phyloP scores from a whole-genome alignment of 179 eudicot species.

The Beta corolliflora region DNA sequence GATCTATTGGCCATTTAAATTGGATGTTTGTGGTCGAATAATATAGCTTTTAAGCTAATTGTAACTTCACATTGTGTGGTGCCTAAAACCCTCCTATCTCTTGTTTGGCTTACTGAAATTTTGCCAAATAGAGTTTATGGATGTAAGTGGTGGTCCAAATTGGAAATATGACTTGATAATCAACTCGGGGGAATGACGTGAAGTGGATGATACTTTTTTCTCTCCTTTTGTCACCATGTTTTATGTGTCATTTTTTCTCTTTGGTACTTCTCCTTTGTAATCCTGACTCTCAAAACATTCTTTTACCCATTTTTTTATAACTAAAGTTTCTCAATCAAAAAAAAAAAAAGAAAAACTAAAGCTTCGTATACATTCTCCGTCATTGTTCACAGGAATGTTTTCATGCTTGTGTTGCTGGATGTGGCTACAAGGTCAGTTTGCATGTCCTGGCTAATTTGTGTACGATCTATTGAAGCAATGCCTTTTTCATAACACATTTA shows the following conservation, averaged over 20 bases:
- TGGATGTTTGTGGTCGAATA: not conserved
- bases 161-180: not conserved
- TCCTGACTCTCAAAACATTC: not conserved
- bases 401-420: slow-evolving; percentile 92
- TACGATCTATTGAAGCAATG: not conserved
- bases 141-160: slow-evolving; percentile 4
- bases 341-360: too few species aligned
- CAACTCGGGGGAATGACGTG: slow-evolving; percentile 1
- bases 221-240: not conserved
- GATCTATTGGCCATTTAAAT: not conserved
- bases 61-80: too few species aligned
- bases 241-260: not conserved
- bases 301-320: not conserved
- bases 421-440: slow-evolving; percentile 85
- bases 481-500: not conserved
- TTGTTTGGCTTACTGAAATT: too few species aligned
- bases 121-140: too few species aligned
- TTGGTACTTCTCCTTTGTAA: not conserved
- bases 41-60: too few species aligned
- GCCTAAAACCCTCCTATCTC: too few species aligned
- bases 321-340: not conserved
- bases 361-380: slow-evolving; percentile 7
- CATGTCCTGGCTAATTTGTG: slow-evolving; percentile 1
- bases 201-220: not conserved
- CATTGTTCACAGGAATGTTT: slow-evolving; percentile 71